phyloP scores from a whole-genome alignment of 2,329 filamentous ascomycete genomes.

The Exophiala bonariae region DNA sequence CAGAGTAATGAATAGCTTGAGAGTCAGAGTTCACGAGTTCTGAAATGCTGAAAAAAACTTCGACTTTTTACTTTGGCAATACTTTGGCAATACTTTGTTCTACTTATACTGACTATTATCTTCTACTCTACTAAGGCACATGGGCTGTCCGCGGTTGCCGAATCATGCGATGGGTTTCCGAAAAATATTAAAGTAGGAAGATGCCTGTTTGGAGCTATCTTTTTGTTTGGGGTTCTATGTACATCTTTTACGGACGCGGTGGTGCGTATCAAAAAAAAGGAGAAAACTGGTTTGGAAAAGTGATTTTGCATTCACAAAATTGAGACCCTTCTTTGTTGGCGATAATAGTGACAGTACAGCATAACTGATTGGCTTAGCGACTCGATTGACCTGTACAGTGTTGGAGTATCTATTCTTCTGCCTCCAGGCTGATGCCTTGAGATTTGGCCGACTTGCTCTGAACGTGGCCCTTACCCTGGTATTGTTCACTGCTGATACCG shows the following conservation, averaged over 20 bases:
- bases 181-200: no score
- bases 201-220: no score
- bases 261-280: background rate
- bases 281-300: constrained; percentile 5
- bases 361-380: constrained; percentile 6
- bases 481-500: constrained; percentile 76
- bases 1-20: no score
- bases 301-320: constrained; percentile 22
- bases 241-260: no score
- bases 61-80: no score
- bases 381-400: background rate
- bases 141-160: no score
- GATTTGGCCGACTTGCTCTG: constrained; percentile 57
- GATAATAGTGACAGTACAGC: constrained; percentile 19
- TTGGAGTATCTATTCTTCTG: constrained; percentile 21
- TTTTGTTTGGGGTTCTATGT: no score
- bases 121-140: no score
- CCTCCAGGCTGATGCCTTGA: constrained; percentile 26
- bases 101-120: constrained; percentile 9
- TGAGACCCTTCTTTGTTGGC: constrained; percentile 15
- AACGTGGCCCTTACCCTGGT: constrained; percentile 74
- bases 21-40: no score
- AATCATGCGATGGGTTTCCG: no score
- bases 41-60: no score
- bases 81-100: no score